A percentile compares a stretch with the other conserved stretches of the same genome.
These are phyloP conservation scores for Prunus kanzakura DNA, from an alignment of 306 rosid species.

Conservation along the genomic window DNA sequence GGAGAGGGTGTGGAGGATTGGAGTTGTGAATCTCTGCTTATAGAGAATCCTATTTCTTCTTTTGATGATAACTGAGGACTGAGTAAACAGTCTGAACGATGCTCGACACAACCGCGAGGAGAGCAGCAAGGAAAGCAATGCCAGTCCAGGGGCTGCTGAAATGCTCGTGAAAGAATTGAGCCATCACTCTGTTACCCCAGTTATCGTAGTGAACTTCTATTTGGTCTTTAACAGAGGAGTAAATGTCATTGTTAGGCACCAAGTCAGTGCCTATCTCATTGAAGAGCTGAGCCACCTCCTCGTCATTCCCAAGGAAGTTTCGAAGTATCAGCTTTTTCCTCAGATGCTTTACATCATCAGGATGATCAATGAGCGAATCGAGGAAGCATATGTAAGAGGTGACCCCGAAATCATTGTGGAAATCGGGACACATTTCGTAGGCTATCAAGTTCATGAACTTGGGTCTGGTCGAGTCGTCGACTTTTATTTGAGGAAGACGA, in stretches of 20 bases:
- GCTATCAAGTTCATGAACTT: not conserved
- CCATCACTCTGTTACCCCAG: not conserved
- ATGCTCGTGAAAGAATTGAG: not conserved
- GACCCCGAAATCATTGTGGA: too few relatives aligned
- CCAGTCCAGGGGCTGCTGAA: conserved; percentile 10
- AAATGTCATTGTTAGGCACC: not conserved
- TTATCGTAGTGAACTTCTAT: not conserved
- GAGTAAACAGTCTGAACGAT: not conserved
- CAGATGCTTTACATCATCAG: not conserved
- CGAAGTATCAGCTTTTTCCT: not conserved
- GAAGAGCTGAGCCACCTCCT: not conserved
- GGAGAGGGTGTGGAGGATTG: too few relatives aligned
- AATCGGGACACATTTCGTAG: too few relatives aligned
- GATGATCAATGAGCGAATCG: conserved; percentile 9
- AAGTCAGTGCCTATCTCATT: not conserved
- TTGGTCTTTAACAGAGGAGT: not conserved
- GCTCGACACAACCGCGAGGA: not conserved
- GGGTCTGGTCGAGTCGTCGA: not conserved
- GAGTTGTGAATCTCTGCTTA: too few relatives aligned
- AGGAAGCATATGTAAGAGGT: conserved; percentile 13
- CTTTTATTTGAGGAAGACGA: conserved; percentile 8
- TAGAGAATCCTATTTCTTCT: too few relatives aligned
- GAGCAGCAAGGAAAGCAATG: not conserved
- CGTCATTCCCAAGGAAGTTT: not conserved
- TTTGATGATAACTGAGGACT: too few relatives aligned